A percentile compares a stretch with the other conserved stretches of the same genome.
These are phyloP conservation scores for Pinus tabuliformis DNA, from an alignment of 75 land plant species.

Conservation along the genomic window DNA sequence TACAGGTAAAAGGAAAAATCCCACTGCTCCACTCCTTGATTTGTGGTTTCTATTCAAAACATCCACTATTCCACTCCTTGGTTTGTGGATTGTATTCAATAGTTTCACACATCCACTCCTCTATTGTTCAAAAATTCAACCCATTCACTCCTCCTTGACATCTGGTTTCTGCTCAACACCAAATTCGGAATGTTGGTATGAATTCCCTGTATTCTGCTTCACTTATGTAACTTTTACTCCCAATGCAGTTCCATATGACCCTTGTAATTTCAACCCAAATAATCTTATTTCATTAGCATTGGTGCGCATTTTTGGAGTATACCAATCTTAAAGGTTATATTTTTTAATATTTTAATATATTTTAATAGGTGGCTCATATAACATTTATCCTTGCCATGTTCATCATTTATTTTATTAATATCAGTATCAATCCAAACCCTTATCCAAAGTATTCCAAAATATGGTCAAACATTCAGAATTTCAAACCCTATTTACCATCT, in stretches of 20 bases:
- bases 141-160: constrained; percentile 2
- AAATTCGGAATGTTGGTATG: constrained; percentile 2
- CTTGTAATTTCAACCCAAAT: not conserved
- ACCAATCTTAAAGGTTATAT: not conserved
- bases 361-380: too few relatives aligned
- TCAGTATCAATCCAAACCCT: too few relatives aligned
- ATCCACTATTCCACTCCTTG: constrained; percentile 3
- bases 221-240: not conserved
- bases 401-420: too few relatives aligned
- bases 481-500: too few relatives aligned
- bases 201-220: not conserved
- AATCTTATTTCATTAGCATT: constrained; percentile 1
- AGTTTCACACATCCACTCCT: not conserved
- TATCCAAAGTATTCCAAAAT: too few relatives aligned
- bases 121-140: not conserved
- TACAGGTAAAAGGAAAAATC: not conserved
- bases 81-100: not conserved
- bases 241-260: not conserved
- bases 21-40: not conserved
- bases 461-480: too few relatives aligned
- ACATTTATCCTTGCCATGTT: too few relatives aligned
- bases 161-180: not conserved
- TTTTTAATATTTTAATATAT: too few relatives aligned
- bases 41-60: not conserved
- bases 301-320: not conserved